Percentiles rank a stretch among this genome's conserved stretches.
These are phyloP conservation scores for Lolium rigidum DNA, from an alignment of 176 grass and related monocot species.

Conservation along the genomic window DNA sequence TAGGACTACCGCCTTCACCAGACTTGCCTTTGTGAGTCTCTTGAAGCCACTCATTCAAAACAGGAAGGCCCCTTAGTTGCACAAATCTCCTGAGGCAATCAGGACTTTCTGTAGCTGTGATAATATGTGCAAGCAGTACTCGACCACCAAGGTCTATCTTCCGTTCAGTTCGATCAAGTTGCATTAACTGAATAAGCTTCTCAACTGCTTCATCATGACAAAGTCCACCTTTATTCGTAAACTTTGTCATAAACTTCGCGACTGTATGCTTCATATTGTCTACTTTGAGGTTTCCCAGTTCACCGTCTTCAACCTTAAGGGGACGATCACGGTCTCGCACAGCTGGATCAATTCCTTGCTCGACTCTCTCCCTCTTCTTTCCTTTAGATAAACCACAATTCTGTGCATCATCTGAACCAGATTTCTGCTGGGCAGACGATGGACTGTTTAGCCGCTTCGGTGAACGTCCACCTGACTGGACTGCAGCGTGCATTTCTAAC, in stretches of 20 bases:
- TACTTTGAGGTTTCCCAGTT: constrained; percentile 42
- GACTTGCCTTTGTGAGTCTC: constrained; percentile 69
- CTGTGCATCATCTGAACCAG: constrained; percentile 45
- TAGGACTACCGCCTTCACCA: constrained; percentile 69
- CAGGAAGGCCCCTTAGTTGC: constrained; percentile 63
- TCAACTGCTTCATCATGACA: constrained; percentile 63
- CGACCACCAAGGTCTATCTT: constrained; percentile 67
- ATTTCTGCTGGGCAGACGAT: constrained; percentile 52
- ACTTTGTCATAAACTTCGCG: constrained; percentile 53
- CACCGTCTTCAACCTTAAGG: constrained; percentile 52
- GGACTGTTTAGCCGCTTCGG: constrained; percentile 70
- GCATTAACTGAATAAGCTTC: constrained; percentile 73
- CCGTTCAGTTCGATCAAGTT: constrained; percentile 65
- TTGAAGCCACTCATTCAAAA: constrained; percentile 79
- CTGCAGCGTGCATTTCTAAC: constrained; percentile 75
- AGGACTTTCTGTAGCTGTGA: constrained; percentile 67
- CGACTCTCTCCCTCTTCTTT: constrained; percentile 70
- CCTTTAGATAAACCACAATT: constrained; percentile 57
- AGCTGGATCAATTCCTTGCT: constrained; percentile 52
- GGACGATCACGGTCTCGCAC: constrained; percentile 52
- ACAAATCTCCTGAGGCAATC: constrained; percentile 73
- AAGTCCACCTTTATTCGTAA: constrained; percentile 72
- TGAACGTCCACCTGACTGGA: constrained; percentile 72
- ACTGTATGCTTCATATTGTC: constrained; percentile 66
- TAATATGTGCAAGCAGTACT: constrained; percentile 67